Evolutionary conservation across 352 stramenopile genomes (phyloP).

Genomic region (Blastocystis sp.): DNA sequence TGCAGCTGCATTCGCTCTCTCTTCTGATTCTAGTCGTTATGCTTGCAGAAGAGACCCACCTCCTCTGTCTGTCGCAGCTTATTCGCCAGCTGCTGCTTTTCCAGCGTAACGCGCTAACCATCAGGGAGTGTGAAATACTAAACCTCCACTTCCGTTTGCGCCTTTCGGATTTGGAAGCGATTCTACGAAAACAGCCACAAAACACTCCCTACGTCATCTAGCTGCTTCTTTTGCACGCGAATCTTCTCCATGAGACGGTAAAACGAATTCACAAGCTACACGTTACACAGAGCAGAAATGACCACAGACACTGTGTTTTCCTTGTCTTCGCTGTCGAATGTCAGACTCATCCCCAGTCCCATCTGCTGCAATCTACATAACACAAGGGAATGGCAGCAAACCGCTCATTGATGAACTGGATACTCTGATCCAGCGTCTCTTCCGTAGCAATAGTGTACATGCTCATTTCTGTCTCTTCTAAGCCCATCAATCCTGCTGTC

Average conservation of each 20-base stretch:
- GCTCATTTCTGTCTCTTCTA: slow-evolving; percentile 34
- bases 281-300: background rate
- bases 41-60: background rate
- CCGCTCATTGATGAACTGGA: slow-evolving; percentile 61
- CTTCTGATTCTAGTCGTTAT: background rate
- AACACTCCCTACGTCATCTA: slow-evolving; percentile 10
- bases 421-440: slow-evolving; percentile 60
- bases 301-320: slow-evolving; percentile 15
- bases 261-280: slow-evolving; percentile 2
- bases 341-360: slow-evolving; percentile 15
- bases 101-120: slow-evolving; percentile 20
- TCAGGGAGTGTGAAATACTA: background rate
- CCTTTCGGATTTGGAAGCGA: slow-evolving; percentile 17
- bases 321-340: slow-evolving; percentile 10
- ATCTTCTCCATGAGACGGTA: slow-evolving; percentile 53
- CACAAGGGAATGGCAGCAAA: background rate
- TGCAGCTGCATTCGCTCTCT: background rate
- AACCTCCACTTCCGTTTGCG: slow-evolving; percentile 46
- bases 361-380: slow-evolving; percentile 14
- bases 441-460: slow-evolving; percentile 24
- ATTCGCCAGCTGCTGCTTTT: slow-evolving; percentile 29
- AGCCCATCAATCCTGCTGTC: background rate
- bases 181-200: background rate
- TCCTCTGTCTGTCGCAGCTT: slow-evolving; percentile 13
- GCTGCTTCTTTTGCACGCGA: slow-evolving; percentile 50